Evolutionary conservation across 352 stramenopile genomes (phyloP), one percentile per base, ranked within the genome.

Genomic region (Phytophthora rubi): DNA sequence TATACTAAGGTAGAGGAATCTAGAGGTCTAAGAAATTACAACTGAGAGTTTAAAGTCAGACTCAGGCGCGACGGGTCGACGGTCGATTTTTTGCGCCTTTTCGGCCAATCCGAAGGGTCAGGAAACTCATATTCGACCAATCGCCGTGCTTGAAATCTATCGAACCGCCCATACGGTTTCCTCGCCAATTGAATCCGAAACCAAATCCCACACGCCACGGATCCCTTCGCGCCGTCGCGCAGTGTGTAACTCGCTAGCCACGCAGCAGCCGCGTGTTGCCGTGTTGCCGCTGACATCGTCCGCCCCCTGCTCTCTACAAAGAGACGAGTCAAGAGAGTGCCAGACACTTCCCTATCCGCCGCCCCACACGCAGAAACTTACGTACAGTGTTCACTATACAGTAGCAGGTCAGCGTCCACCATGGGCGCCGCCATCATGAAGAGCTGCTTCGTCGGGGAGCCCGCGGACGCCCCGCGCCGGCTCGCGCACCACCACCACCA

Each of bases 391-490:
- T 3, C 23, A 26, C 23, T 26, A 26, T 26, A 26, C 23, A 26
- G 23, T 26, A 26, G 23, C 23, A 26, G 35, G 35, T 5, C 33
- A 39, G 33, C 33, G 12, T 33, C 18, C 21, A 35, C 49, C 6
- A 82, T 82, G 75, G 75, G 75, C 21, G 75, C 75, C 54, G 74
- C 75, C 32, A 75, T 82, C 33, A 74, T 82, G 49, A 82, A 82
- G 68, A 80, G 59, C 68, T 82, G 75, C 62, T 73, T 82, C 45
- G 68, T 16, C 9, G 71, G 65, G 23, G 62, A 80, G 37, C 49
- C 70, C 42, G 37, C n/a, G 18, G 71, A 76, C 62, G 49, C 57
- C 28, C 59, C 70, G 37, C 44, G 32, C 44, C 59, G 33, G 33
- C 33, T 39, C 33, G 13, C 23, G 32, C 56, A 52, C 45, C 62